Base-by-base conservation (phyloP, 2,329 filamentous ascomycete species). In the Dactylella cylindrospora region DNA sequence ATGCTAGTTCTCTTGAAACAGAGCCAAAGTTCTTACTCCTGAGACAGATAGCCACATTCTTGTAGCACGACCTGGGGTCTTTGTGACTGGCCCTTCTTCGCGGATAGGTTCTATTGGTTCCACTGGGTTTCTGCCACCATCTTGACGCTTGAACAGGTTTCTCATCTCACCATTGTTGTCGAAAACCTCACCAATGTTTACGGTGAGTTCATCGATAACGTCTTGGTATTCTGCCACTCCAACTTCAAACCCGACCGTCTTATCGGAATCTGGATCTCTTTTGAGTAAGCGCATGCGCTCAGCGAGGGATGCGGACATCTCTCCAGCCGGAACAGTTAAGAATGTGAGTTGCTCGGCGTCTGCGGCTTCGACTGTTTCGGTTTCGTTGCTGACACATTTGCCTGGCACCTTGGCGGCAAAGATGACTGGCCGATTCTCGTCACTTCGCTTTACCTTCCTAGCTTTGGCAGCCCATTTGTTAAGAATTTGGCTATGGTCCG, bases 271-370 rank as follows among this genome's bases (percentile, higher is more conserved):
- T 10, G 25, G 25, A 19, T 44, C 31, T 19, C 40, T 44, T 17
- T 19, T 29, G 13, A 44, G 40, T 17, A 44, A 31, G n/a, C 40
- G 40, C 23, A 44, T 29, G 20, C 31, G 40, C 19, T 44, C 40
- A 8, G 7, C 20, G 3, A 44, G 40, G 8, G 40, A 29, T 17
- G 29, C 40, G n/a, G 40, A 44, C 40, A 44, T 44, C 20, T 44
- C 40, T 3, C 40, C 40, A 5, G 40, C 40, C 3, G 40, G 25
- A 10, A 44, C 19, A 12, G 23, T 20, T 10, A 44, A 13, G 15
- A 44, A 44, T 4, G 40, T 44, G 23, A 44, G 40, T 23, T 44
- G 40, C n/a, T 44, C n/a, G 40, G 23, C 31, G 40, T 17, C 12
- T 23, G 40, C 40, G 40, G 23, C 31, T 23, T 17, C 12, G 40